Evolutionary conservation across 306 rosid genomes (phyloP).

Genomic region (Begonia fuchsioides): DNA sequence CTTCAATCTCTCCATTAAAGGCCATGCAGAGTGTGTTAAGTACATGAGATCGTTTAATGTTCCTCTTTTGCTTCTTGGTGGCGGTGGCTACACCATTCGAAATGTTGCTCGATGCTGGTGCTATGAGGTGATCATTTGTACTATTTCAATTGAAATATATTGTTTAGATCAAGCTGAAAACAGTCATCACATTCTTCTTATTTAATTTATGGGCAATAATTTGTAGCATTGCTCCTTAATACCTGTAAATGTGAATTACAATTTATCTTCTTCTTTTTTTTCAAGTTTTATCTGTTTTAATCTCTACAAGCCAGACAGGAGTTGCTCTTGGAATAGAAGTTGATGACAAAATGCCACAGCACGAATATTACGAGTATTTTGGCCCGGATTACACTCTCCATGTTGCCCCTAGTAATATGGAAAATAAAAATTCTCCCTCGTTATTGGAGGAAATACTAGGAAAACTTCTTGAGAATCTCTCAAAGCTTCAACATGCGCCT

Average conservation of each 20-base stretch:
- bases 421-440: slow-evolving; percentile 65
- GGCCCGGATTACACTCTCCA: slow-evolving; percentile 91
- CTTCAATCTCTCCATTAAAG: slow-evolving; percentile 77
- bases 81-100: slow-evolving; percentile 84
- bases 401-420: slow-evolving; percentile 96
- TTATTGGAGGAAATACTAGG: slow-evolving; percentile 56
- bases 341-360: slow-evolving; percentile 87
- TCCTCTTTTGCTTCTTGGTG: slow-evolving; percentile 70
- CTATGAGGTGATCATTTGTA: slow-evolving; percentile 90
- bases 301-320: slow-evolving; percentile 49
- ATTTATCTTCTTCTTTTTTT: slow-evolving; percentile 1
- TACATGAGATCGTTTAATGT: slow-evolving; percentile 86
- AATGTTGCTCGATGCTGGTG: slow-evolving; percentile 95
- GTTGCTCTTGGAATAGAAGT: slow-evolving; percentile 88
- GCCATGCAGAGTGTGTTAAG: slow-evolving; percentile 82
- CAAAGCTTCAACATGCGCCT: slow-evolving; percentile 81
- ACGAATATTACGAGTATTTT: slow-evolving; percentile 80
- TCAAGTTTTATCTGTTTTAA: slow-evolving; percentile 3
- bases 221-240: not conserved
- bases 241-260: no score
- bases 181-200: not conserved
- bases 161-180: no score
- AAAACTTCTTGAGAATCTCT: slow-evolving; percentile 65
- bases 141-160: no score
- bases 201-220: not conserved